These are phyloP conservation scores for Alloteropsis semialata DNA, from an alignment of 176 grass and related monocot genomes.

Conservation along the genomic window DNA sequence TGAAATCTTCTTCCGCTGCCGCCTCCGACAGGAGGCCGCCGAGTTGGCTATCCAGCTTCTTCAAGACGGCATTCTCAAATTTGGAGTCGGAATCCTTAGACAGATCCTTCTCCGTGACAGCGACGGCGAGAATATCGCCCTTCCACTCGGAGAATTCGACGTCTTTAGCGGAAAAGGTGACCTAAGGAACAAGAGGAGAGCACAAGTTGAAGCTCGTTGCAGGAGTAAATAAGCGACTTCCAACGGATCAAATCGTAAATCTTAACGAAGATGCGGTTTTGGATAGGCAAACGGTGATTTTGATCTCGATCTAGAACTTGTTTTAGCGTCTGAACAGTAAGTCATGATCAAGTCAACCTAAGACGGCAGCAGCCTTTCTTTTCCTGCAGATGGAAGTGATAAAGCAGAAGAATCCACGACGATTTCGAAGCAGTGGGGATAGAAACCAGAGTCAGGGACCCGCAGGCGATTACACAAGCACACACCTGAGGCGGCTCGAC, in stretches of 20 bases:
- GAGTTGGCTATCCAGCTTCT: slow-evolving; percentile 68
- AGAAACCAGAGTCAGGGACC: background rate
- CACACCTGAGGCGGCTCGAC: slow-evolving; percentile 73
- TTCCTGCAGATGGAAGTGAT: background rate
- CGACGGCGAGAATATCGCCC: slow-evolving; percentile 80
- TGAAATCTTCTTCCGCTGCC: slow-evolving; percentile 83
- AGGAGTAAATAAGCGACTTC: background rate
- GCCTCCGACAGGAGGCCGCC: slow-evolving; percentile 69
- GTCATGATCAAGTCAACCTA: slow-evolving; percentile 17
- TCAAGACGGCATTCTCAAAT: slow-evolving; percentile 72
- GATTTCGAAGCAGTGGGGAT: background rate
- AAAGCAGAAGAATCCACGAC: slow-evolving; percentile 9
- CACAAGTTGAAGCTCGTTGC: slow-evolving; percentile 15
- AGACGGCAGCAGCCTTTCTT: background rate
- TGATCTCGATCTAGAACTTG: slow-evolving; percentile 31
- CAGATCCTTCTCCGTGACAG: slow-evolving; percentile 89
- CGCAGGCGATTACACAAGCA: slow-evolving; percentile 23
- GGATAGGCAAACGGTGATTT: background rate
- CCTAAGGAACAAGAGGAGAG: slow-evolving; percentile 25
- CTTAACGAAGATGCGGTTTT: background rate
- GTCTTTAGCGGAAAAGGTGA: slow-evolving; percentile 67
- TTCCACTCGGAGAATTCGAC: slow-evolving; percentile 83
- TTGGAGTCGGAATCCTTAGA: slow-evolving; percentile 71
- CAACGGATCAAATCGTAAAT: background rate
- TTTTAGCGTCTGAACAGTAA: background rate